Evolutionary conservation across 2,329 filamentous ascomycete genomes (phyloP).

Genomic region (Apiospora arundinis): DNA sequence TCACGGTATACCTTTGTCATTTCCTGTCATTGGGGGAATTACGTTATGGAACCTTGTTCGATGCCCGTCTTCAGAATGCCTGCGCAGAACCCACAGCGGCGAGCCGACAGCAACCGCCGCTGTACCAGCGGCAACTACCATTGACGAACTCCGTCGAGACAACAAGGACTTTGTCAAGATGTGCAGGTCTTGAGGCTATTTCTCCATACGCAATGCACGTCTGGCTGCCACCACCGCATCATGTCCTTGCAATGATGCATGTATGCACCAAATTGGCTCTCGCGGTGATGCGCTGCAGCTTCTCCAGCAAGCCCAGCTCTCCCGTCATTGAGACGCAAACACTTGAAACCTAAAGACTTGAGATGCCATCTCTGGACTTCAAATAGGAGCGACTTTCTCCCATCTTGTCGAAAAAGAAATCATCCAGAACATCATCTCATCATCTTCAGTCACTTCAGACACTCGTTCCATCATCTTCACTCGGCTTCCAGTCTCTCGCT

Average conservation of each 20-base stretch:
- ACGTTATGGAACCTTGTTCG: background rate
- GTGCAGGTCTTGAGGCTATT: background rate
- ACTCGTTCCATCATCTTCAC: conserved; percentile 1
- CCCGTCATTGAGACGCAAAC: conserved; percentile 10
- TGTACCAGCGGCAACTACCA: background rate
- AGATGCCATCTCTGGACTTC: background rate
- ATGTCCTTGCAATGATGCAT: background rate
- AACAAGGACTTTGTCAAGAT: background rate
- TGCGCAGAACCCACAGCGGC: background rate
- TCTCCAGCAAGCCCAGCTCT: background rate
- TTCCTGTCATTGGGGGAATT: background rate
- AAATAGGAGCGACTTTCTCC: background rate
- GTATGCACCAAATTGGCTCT: background rate
- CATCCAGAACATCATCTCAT: background rate
- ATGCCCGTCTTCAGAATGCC: background rate
- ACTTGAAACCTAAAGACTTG: background rate
- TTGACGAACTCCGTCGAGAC: background rate
- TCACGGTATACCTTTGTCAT: conserved; percentile 2
- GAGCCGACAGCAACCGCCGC: background rate
- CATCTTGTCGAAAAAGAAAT: background rate
- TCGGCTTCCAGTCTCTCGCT: conserved; percentile 1
- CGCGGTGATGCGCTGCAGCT: background rate
- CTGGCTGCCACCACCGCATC: background rate
- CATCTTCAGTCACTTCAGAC: background rate
- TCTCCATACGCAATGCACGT: background rate